Evolutionary conservation across 139 green algal genomes (phyloP).

Genomic region (Diplosphaera chodatii): DNA sequence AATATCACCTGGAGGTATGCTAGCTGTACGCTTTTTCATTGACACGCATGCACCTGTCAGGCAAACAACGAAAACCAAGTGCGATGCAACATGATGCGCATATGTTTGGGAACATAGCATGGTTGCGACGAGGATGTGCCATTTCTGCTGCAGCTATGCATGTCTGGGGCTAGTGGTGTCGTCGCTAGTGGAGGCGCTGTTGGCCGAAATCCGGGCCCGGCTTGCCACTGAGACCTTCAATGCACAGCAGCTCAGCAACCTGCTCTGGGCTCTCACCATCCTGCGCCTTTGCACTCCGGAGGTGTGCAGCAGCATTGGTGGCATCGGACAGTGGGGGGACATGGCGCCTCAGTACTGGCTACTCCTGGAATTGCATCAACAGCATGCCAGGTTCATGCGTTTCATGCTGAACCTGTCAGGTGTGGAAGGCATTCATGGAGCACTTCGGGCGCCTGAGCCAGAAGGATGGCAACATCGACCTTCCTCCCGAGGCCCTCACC

Average conservation of each 20-base stretch:
- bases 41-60: no score
- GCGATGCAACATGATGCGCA: no score
- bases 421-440: constrained; percentile 19
- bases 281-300: constrained; percentile 16
- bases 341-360: no score
- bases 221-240: constrained; percentile 23
- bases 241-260: constrained; percentile 47
- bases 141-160: constrained; percentile 7
- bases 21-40: no score
- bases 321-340: no score
- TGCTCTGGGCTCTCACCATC: constrained; percentile 49
- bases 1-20: constrained; percentile 39
- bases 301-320: constrained; percentile 7
- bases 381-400: no score
- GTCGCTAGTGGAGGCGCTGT: constrained; percentile 1
- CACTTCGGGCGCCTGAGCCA: constrained; percentile 8
- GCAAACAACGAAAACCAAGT: no score
- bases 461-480: constrained; percentile 11
- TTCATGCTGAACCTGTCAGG: no score
- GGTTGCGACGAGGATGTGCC: no score
- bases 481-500: constrained; percentile 45
- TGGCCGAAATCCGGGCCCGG: constrained; percentile 16
- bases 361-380: no score
- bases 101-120: no score
- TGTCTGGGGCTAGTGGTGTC: constrained; percentile 13